Evolutionary conservation across 1,284 basidiomycete genomes (phyloP), one percentile per base, ranked within the genome.

Genomic region (Sphagnurus paluster): DNA sequence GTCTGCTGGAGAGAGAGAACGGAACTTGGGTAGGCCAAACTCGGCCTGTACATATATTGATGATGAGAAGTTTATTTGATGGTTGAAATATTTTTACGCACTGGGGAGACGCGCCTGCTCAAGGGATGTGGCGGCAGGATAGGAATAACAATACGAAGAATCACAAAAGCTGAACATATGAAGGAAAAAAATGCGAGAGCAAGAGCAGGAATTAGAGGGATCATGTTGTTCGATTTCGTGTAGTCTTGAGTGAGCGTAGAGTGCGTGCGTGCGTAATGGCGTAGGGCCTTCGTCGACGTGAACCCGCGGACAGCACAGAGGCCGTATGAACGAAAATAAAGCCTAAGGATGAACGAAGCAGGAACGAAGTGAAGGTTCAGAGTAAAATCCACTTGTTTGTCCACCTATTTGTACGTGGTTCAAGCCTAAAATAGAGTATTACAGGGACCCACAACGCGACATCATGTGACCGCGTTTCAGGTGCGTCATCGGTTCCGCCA

Each of bases 61-160:
- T 56, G 44, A 49, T 44, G 20, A 28, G 42, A 38, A 37, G 30
- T 40, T 17, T 19, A 32, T 39, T 5, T 16, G 19, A 16, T 49
- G 26, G 39, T 43, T 8, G 30, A 14, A 37, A 11, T 14, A 1
- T 16, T 38, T 6, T 46, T 35, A 74, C 80, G 52, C 60, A 87
- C 84, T 41, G 82, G 82, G 63, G 79, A 72, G 59, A 84, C 81
- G 57, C 80, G 80, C 68, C 77, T 77, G 65, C 81, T 85, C 60
- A 87, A 70, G 33, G 83, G 81, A 57, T 80, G 76, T 45, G 82
- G 80, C 29, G 84, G 84, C 46, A 87, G 63, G 60, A 87, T 80
- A 49, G 86, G 83, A 58, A 86, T 71, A 56, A 86, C 60, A 60
- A 84, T 81, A 59, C 82, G 80, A 57, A 87, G 76, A 66, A 88